phyloP scores from a whole-genome alignment of 1,284 basidiomycete species.

The Lentinula novae-zelandiae region DNA sequence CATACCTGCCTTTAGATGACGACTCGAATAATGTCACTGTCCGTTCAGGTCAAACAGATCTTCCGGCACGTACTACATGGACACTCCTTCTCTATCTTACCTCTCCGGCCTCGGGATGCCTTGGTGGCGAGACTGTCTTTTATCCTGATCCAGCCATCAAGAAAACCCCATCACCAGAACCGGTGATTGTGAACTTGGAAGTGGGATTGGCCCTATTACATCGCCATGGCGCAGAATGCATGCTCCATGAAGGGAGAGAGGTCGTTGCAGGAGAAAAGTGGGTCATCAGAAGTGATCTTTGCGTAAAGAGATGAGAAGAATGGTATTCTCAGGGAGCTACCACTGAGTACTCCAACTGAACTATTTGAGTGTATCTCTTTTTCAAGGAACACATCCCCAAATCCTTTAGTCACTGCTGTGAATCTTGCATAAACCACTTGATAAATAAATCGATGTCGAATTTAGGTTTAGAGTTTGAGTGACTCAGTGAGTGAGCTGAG shows the following conservation, averaged over 20 bases:
- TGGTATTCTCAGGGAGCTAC: not conserved
- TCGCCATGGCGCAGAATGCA: constrained; percentile 6
- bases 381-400: no score
- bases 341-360: no score
- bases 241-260: constrained; percentile 5
- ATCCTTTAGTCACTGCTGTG: no score
- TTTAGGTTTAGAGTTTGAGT: no score
- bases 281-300: constrained; percentile 7
- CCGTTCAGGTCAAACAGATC: not conserved
- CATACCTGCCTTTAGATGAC: not conserved
- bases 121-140: constrained; percentile 4
- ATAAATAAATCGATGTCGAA: no score
- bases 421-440: no score
- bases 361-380: no score
- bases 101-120: not conserved
- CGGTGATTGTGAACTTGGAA: not conserved
- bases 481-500: no score
- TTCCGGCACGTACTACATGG: not conserved
- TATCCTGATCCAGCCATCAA: not conserved
- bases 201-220: not conserved
- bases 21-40: constrained; percentile 5
- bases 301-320: not conserved
- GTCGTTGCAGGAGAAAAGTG: constrained; percentile 2
- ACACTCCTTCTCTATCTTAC: constrained; percentile 1
- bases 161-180: not conserved